Evolutionary conservation across 306 rosid species (phyloP), one percentile per base, ranked within the genome.

Genomic region (Citrullus amarus): DNA sequence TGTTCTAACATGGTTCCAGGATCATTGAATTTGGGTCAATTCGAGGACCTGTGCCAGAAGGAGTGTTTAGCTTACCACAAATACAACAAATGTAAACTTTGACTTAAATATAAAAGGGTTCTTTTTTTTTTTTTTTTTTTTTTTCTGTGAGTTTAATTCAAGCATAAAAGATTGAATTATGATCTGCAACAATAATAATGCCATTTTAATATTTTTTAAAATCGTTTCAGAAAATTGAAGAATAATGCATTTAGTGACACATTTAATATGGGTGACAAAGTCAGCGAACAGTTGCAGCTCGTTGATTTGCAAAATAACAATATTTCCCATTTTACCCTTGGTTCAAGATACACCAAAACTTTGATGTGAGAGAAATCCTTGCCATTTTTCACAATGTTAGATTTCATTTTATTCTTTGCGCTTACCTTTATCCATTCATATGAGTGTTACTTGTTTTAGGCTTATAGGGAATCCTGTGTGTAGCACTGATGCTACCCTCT

Each of bases 391-490:
- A 57, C n/a, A 34, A 55, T 66, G 61, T 80, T 66, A 12, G 25
- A 70, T 41, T 39, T 71, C 32, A 7, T 48, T 63, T 10, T 57
- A 16, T 67, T 17, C 79, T 41, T 80, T 58, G 51, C 16, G 6
- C 73, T 38, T 20, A 73, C 69, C 41, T 62, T 28, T 28, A 61
- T n/a, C 57, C 66, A 75, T 86, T 79, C 80, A 30, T 81, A 67
- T 75, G 43, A 68, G 55, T 46, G 61, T 79, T 62, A n/a, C 82
- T 59, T 46, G 28, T 82, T 80, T 78, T 87, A 95, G 99, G 80
- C 92, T 95, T 16, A 15, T 87, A 72, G 97, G 97, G 53, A 95
- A 95, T 83, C 99, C 97, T 12, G 89, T 91, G 30, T 95, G 99
- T 86, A 78, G 8, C 32, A 41, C 55, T 6, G 62, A 74, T 28